Conservation (phyloP, 2,329 filamentous ascomycete species). For the Exophiala xenobiotica region DNA sequence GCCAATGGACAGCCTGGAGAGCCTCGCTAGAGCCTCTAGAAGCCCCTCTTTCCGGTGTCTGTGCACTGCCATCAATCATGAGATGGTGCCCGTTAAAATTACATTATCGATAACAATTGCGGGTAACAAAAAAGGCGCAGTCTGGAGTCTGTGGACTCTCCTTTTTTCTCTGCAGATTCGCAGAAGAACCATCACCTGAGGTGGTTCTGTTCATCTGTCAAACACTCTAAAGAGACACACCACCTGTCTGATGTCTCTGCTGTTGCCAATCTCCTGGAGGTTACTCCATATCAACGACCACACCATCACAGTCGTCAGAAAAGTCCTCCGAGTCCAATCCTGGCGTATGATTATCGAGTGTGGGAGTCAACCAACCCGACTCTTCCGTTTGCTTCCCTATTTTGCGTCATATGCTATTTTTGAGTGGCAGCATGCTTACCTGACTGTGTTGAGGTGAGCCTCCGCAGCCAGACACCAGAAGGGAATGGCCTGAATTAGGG, state of each 20-base stretch:
- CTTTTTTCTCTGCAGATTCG: background rate
- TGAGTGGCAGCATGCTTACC: too few relatives aligned
- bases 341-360: slow-evolving; percentile 19
- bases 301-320: slow-evolving; percentile 1
- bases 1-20: slow-evolving; percentile 2
- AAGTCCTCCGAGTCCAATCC: slow-evolving; percentile 4
- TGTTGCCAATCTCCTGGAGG: background rate
- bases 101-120: slow-evolving; percentile 15
- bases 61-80: slow-evolving; percentile 3
- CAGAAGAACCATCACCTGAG: background rate
- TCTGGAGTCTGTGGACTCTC: background rate
- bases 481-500: too few relatives aligned
- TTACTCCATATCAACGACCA: too few relatives aligned
- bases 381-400: background rate
- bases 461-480: too few relatives aligned
- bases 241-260: slow-evolving; percentile 3
- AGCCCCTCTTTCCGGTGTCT: background rate
- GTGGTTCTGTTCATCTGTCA: background rate
- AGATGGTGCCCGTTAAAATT: slow-evolving; percentile 13
- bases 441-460: too few relatives aligned
- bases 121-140: background rate
- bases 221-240: background rate
- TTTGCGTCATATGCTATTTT: slow-evolving; percentile 5
- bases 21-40: background rate
- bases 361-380: too few relatives aligned